A percentile compares a stretch with the other conserved stretches of the same genome.
Evolutionary conservation across 208 protist species (phyloP).

Genomic region (Tritrichomonas foetus): DNA sequence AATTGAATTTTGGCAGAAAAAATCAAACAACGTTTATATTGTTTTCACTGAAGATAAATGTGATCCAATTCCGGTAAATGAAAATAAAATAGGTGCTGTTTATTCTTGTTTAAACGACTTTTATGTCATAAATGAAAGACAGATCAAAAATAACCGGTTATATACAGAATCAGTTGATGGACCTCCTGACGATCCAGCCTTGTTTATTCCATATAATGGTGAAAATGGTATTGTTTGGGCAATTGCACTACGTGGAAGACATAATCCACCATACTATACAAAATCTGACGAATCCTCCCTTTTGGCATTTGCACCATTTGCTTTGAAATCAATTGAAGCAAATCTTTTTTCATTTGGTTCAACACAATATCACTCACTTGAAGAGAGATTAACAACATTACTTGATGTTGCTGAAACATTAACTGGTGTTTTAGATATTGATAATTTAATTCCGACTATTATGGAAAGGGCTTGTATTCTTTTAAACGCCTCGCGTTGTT

Average conservation of each 20-base stretch:
- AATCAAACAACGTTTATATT: background rate
- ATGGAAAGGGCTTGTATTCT: background rate
- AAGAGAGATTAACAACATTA: background rate
- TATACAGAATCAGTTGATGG: background rate
- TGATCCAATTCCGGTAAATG: background rate
- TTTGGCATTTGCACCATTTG: background rate
- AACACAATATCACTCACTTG: background rate
- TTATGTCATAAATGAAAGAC: background rate
- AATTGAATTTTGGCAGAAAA: background rate
- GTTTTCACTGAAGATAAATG: background rate
- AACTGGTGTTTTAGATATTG: background rate
- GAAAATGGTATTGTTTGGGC: background rate
- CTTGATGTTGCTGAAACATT: background rate
- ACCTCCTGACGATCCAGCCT: background rate
- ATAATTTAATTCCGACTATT: background rate
- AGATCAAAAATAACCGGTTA: background rate
- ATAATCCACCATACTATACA: background rate
- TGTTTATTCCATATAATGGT: background rate
- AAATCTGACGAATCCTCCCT: background rate
- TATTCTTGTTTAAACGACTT: background rate
- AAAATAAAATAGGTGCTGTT: background rate
- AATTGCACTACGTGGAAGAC: background rate
- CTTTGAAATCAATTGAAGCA: background rate
- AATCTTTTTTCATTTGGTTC: background rate
- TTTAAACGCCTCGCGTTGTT: background rate